A percentile compares a stretch with the other conserved stretches of the same genome.
Conservation (phyloP, 306 rosid genomes). For the Morella rubra region DNA sequence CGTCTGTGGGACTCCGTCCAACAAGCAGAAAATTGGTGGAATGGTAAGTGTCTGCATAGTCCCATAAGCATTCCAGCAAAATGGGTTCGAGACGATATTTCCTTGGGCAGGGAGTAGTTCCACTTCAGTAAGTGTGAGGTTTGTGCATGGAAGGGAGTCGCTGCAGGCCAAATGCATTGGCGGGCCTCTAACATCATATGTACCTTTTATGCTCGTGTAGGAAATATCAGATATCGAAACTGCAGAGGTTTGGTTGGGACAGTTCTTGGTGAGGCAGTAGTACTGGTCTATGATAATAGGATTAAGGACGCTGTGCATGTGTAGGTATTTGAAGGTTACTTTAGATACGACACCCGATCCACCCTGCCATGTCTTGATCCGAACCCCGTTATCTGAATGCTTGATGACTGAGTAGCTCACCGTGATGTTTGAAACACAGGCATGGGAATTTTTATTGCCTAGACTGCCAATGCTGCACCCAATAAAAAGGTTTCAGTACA, state of each 20-base stretch:
- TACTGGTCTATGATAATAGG: constrained; percentile 65
- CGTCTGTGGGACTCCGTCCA: constrained; percentile 33
- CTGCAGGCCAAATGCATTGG: constrained; percentile 54
- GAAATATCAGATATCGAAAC: constrained; percentile 38
- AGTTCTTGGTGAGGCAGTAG: constrained; percentile 48
- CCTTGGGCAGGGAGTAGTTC: constrained; percentile 42
- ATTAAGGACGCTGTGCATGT: constrained; percentile 45
- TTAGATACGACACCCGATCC: constrained; percentile 47
- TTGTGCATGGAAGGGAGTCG: constrained; percentile 53
- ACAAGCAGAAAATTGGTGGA: constrained; percentile 48
- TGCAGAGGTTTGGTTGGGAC: constrained; percentile 59
- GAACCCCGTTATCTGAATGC: constrained; percentile 49
- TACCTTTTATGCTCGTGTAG: constrained; percentile 53
- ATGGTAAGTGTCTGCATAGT: constrained; percentile 31
- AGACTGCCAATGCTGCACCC: constrained; percentile 45
- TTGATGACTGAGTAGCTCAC: constrained; percentile 43
- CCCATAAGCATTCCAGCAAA: constrained; percentile 64
- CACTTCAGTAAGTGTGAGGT: constrained; percentile 43
- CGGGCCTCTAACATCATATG: constrained; percentile 52
- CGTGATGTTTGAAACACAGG: constrained; percentile 49
- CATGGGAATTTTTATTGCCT: constrained; percentile 40
- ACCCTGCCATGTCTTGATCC: constrained; percentile 65
- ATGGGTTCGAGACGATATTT: constrained; percentile 25
- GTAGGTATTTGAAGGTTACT: constrained; percentile 35
- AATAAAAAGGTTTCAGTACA: not conserved